Conservation (phyloP, 2,329 filamentous ascomycete species). For the Aspergillus transmontanensis region DNA sequence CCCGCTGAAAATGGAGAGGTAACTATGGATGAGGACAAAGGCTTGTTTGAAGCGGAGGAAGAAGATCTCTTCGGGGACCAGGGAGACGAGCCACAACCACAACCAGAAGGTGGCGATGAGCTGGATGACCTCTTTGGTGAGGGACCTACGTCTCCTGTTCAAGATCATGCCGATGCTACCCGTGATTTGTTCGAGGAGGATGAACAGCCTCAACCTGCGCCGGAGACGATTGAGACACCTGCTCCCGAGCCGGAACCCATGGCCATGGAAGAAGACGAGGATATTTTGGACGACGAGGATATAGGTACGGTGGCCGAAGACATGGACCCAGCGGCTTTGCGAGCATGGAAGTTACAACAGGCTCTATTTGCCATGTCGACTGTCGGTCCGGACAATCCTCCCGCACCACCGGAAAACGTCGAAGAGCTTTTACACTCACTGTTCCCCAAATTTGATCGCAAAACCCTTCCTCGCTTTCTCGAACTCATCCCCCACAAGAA, state of each 20-base stretch:
- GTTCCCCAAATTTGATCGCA: conserved; percentile 78
- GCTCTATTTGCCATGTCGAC: conserved; percentile 50
- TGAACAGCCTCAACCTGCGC: conserved; percentile 12
- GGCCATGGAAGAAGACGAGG: conserved; percentile 31
- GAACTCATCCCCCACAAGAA: conserved; percentile 80
- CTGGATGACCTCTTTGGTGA: conserved; percentile 55
- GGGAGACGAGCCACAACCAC: conserved; percentile 26
- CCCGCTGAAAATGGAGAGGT: conserved; percentile 53
- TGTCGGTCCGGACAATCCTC: conserved; percentile 60
- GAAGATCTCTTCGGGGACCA: conserved; percentile 37
- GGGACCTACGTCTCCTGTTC: conserved; percentile 38
- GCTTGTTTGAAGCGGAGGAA: conserved; percentile 39
- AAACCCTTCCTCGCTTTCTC: conserved; percentile 75
- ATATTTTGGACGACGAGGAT: conserved; percentile 30
- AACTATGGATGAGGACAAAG: conserved; percentile 51
- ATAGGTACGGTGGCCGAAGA: conserved; percentile 35
- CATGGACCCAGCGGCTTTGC: conserved; percentile 45
- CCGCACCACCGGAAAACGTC: conserved; percentile 70
- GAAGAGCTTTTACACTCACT: conserved; percentile 76
- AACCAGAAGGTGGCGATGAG: conserved; percentile 33
- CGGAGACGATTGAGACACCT: conserved; percentile 2
- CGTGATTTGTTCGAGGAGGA: conserved; percentile 35
- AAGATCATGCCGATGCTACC: conserved; percentile 32
- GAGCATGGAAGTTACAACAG: conserved; percentile 50
- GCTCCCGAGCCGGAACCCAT: conserved; percentile 19